phyloP scores from a whole-genome alignment of 805 yeast species.

The Huiozyma naganishii region DNA sequence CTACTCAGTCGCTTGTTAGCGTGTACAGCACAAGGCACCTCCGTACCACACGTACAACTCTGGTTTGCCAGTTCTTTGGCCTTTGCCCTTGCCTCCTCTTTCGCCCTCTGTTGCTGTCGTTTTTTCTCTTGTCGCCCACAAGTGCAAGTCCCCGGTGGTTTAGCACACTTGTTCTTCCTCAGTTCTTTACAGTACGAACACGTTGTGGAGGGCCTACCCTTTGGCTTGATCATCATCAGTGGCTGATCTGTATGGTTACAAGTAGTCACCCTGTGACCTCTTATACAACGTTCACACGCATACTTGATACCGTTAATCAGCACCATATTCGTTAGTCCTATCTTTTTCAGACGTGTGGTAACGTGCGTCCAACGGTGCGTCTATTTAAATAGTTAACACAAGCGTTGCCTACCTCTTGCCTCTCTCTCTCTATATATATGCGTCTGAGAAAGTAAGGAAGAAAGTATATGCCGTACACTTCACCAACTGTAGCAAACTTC shows the following conservation, averaged over 20 bases:
- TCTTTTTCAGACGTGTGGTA: too few species aligned
- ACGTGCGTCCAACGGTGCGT: too few species aligned
- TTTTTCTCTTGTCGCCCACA: conserved; percentile 49
- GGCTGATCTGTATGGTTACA: conserved; percentile 91
- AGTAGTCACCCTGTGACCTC: conserved; percentile 93
- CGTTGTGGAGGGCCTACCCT: conserved; percentile 91
- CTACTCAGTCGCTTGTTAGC: conserved; percentile 9
- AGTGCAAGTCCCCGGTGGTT: conserved; percentile 42
- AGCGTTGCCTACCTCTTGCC: too few species aligned
- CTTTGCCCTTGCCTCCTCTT: conserved; percentile 24
- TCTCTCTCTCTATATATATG: too few species aligned
- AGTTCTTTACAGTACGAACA: conserved; percentile 78
- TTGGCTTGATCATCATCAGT: conserved; percentile 85
- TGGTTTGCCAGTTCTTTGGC: conserved; percentile 19
- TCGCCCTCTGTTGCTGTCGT: conserved; percentile 26
- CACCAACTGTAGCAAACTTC: too few species aligned
- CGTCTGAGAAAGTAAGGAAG: too few species aligned
- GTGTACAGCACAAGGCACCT: conserved; percentile 15
- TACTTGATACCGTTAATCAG: conserved; percentile 85
- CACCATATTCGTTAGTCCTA: conserved; percentile 44
- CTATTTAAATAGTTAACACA: too few species aligned
- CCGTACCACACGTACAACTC: conserved; percentile 28
- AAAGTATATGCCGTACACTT: too few species aligned
- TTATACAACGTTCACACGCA: conserved; percentile 91
- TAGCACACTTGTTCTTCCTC: conserved; percentile 55